Base-by-base conservation (phyloP, 2,329 filamentous ascomycete genomes). In the Parascedosporium putredinis region DNA sequence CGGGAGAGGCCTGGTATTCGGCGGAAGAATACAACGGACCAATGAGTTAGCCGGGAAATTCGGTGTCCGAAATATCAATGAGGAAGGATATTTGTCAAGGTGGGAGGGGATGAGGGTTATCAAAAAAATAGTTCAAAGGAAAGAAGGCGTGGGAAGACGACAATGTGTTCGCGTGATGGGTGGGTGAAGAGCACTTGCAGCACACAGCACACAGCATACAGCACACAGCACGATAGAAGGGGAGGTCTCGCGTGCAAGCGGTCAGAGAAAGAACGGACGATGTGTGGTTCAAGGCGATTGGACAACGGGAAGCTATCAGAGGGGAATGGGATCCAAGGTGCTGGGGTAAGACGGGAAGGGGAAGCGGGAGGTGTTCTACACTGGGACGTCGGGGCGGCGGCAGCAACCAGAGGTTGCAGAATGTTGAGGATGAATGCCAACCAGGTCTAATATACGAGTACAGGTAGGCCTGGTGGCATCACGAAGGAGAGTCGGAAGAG, bases 361-460 rank as follows among this genome's bases (percentile, higher is more conserved):
- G 24, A 12, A 31, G 34, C 22, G 34, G 20, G 12, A 25, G 10
- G 31, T 18, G 12, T 3, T n/a, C 16, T 7, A 18, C 9, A 14
- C 29, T 16, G 22, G 25, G 7, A 33, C 22, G 27, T 31, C 27
- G 24, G 23, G 47, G 18, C 18, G 10, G 47, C 43, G 47, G 18
- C 16, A n/a, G n/a, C n/a, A 49, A 34, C 24, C 12, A 12, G 47
- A 16, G 22, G 24, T 36, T 49, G 47, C 47, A 49, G 34, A 23
- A 23, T 40, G 47, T 29, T 42, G 47, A 38, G 44, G 24, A 47
- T 42, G 47, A 34, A 49, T 43, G 34, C 22, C n/a, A n/a, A n/a
- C n/a, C 47, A 23, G 47, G 16, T 24, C 25, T 20, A 42, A 49
- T 49, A 49, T 25, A 22, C 7, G n/a, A n/a, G n/a, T n/a, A n/a